Evolutionary conservation across 2,329 filamentous ascomycete genomes (phyloP).

Genomic region (Lasiodiplodia gonubiensis): DNA sequence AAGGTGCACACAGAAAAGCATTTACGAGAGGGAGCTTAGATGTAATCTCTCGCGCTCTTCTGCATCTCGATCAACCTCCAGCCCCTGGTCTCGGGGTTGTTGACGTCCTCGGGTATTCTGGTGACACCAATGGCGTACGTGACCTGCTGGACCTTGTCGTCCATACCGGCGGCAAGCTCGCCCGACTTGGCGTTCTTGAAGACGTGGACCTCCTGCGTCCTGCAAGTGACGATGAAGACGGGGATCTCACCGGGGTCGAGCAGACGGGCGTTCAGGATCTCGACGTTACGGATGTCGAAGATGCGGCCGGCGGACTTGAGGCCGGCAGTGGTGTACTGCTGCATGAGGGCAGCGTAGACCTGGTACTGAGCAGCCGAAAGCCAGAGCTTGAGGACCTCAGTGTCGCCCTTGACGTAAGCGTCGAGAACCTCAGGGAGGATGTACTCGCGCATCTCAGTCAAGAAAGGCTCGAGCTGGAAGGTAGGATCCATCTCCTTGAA

Average conservation of each 20-base stretch:
- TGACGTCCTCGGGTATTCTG: constrained; percentile 90
- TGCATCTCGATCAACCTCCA: constrained; percentile 99
- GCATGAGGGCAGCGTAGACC: constrained; percentile 94
- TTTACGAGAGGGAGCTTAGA: constrained; percentile 49
- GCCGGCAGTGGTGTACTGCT: constrained; percentile 92
- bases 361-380: constrained; percentile 94
- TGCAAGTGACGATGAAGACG: constrained; percentile 95
- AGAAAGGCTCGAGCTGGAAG: constrained; percentile 94
- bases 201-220: constrained; percentile 97
- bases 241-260: constrained; percentile 86
- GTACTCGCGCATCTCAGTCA: constrained; percentile 95
- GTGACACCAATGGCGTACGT: constrained; percentile 98
- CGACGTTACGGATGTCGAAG: constrained; percentile 91
- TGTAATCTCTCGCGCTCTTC: constrained; percentile 94
- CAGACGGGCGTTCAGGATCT: constrained; percentile 80
- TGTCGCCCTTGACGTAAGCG: constrained; percentile 96
- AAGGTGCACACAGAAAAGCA: background rate
- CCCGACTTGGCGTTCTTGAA: constrained; percentile 91
- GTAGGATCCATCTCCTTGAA: constrained; percentile 94
- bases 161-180: constrained; percentile 93
- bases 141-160: constrained; percentile 97
- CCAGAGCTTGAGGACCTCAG: constrained; percentile 90
- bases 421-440: constrained; percentile 97
- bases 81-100: constrained; percentile 93
- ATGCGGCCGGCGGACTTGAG: constrained; percentile 95